Percentiles rank a stretch among this genome's conserved stretches.
Evolutionary conservation across 208 protist species (phyloP).

Genomic region (Baffinella frigidus): DNA sequence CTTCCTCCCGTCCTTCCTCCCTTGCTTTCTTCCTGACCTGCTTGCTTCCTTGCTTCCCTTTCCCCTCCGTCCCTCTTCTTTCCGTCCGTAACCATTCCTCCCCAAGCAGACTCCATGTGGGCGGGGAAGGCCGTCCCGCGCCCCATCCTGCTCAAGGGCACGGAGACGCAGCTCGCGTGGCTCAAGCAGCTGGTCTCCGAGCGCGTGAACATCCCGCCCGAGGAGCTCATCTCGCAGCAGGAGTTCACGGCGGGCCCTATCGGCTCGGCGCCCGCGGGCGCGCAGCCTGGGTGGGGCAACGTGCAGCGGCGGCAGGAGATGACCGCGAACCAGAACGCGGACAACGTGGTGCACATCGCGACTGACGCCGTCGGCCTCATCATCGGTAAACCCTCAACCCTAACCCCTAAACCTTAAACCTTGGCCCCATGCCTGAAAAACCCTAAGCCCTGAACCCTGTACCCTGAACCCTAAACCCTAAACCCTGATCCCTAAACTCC

Average conservation of each 20-base stretch:
- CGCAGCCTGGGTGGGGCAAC: not conserved
- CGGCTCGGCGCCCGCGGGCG: not conserved
- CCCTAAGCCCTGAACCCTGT: too few relatives aligned
- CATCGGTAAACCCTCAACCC: too few relatives aligned
- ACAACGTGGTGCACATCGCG: not conserved
- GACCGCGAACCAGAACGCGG: not conserved
- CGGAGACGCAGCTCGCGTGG: conserved; percentile 18
- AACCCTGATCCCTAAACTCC: too few relatives aligned
- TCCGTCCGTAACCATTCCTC: too few relatives aligned
- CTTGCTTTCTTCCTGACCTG: too few relatives aligned
- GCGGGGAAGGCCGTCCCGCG: not conserved
- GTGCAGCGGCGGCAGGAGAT: not conserved
- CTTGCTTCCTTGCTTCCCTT: too few relatives aligned
- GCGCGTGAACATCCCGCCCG: not conserved
- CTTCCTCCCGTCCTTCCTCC: too few relatives aligned
- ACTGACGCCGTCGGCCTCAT: conserved; percentile 31
- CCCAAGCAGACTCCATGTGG: too few relatives aligned
- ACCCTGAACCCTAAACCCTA: too few relatives aligned
- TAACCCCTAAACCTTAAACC: too few relatives aligned
- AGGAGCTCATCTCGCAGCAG: not conserved
- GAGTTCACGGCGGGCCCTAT: not conserved
- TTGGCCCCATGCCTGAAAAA: too few relatives aligned
- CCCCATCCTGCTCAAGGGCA: conserved; percentile 1
- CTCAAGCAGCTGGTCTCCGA: conserved; percentile 15
- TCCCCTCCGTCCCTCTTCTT: too few relatives aligned